Percentiles rank a stretch among this genome's conserved stretches.
Conservation (phyloP, 768 basidiomycete species). For the Leccinum uliginosum region DNA sequence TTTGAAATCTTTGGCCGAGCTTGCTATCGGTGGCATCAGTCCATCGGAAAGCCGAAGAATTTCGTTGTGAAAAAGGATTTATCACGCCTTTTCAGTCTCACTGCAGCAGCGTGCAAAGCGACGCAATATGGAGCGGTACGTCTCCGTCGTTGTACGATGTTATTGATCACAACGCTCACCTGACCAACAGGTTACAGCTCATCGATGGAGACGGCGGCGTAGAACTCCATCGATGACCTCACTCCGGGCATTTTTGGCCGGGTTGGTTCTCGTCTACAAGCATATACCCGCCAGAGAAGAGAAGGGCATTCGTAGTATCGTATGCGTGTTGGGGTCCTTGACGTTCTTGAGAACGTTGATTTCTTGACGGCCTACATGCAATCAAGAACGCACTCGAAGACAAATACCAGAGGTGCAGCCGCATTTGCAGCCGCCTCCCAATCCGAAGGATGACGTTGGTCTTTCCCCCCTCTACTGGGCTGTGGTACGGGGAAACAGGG, state of each 20-base stretch:
- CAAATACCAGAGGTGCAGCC: constrained; percentile 89
- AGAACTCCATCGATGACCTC: constrained; percentile 97
- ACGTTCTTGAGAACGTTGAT: constrained; percentile 97
- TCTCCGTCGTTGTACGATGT: constrained; percentile 21
- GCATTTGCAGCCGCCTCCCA: constrained; percentile 95
- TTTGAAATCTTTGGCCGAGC: constrained; percentile 91
- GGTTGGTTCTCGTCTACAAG: constrained; percentile 97
- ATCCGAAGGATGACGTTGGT: constrained; percentile 73
- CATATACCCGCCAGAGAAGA: constrained; percentile 96
- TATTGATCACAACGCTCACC: constrained; percentile 8
- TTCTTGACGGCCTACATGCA: constrained; percentile 91
- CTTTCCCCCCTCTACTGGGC: constrained; percentile 96
- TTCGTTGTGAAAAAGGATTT: constrained; percentile 93
- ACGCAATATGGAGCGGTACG: constrained; percentile 95
- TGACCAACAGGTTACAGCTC: constrained; percentile 68
- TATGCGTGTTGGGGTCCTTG: constrained; percentile 91
- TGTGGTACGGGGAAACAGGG: constrained; percentile 89
- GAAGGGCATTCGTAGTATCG: constrained; percentile 97
- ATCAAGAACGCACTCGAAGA: constrained; percentile 98
- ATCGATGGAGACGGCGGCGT: constrained; percentile 75
- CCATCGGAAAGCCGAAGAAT: constrained; percentile 63
- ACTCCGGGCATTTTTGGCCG: constrained; percentile 88
- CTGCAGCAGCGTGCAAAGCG: constrained; percentile 92
- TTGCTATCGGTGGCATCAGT: constrained; percentile 53
- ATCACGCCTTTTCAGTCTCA: constrained; percentile 73